Evolutionary conservation across 2,329 filamentous ascomycete genomes (phyloP).

Genomic region (Lasiodiplodia sp.): DNA sequence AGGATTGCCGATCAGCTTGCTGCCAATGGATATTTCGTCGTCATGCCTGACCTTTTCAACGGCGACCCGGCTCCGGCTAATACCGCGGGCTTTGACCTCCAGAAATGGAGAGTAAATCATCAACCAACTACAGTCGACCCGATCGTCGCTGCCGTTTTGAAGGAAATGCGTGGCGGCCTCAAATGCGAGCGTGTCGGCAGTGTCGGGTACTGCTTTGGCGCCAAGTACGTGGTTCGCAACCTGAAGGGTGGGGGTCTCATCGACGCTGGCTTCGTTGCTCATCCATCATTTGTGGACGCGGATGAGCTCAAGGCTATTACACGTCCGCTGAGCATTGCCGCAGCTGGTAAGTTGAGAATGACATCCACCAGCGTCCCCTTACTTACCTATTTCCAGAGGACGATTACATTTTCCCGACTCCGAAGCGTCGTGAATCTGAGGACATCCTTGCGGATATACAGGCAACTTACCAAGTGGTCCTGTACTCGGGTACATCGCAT

Average conservation of each 20-base stretch:
- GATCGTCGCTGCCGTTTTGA: constrained; percentile 57
- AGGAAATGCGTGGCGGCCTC: constrained; percentile 54
- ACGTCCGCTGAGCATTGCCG: constrained; percentile 67
- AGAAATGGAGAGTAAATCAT: constrained; percentile 57
- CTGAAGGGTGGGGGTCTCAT: constrained; percentile 62
- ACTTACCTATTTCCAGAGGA: constrained; percentile 52
- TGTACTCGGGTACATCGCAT: constrained; percentile 75
- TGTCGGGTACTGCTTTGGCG: constrained; percentile 60
- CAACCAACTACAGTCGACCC: constrained; percentile 58
- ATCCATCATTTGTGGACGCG: constrained; percentile 75
- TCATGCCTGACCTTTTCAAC: constrained; percentile 75
- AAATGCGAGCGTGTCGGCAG: constrained; percentile 56
- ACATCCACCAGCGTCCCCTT: background rate
- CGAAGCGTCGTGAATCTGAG: constrained; percentile 65
- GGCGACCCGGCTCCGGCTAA: constrained; percentile 66
- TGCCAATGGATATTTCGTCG: constrained; percentile 72
- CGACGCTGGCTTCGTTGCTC: constrained; percentile 76
- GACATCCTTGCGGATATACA: constrained; percentile 62
- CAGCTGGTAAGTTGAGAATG: constrained; percentile 57
- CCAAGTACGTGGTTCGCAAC: constrained; percentile 68
- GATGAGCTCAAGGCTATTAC: constrained; percentile 65
- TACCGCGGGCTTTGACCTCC: constrained; percentile 57
- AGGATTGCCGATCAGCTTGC: constrained; percentile 76
- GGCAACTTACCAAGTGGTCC: constrained; percentile 75
- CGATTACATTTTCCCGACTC: constrained; percentile 65